Percentiles rank a stretch among this genome's conserved stretches.
phyloP scores from a whole-genome alignment of 331 rosid species.

The Pyracantha coccinea region DNA sequence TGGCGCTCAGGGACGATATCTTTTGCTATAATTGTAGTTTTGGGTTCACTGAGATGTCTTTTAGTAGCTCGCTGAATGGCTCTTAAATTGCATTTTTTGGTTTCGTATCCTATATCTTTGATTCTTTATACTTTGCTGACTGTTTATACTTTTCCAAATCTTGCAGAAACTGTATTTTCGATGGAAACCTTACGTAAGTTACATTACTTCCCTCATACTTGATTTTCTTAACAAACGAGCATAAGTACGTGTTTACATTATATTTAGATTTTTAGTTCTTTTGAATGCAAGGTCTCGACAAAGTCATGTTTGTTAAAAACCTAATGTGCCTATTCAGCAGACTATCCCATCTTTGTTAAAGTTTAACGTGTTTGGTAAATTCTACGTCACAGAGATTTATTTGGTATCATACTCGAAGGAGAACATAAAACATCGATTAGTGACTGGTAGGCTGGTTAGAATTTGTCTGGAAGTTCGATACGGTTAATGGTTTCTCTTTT shows the following conservation, averaged over 20 bases:
- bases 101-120: background rate
- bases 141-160: conserved; percentile 1
- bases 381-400: background rate
- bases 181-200: conserved; percentile 92
- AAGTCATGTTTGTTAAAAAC: background rate
- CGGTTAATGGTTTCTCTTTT: background rate
- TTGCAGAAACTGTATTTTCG: conserved; percentile 70
- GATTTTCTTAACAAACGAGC: background rate
- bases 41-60: background rate
- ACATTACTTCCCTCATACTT: background rate
- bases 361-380: background rate
- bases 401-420: background rate
- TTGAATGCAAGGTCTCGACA: background rate
- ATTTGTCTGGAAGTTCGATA: background rate
- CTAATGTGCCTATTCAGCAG: background rate
- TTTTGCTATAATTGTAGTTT: background rate
- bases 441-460: background rate
- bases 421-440: background rate
- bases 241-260: background rate
- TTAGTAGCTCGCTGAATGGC: background rate
- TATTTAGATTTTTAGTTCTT: background rate
- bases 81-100: background rate
- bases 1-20: background rate
- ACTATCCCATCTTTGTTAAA: background rate
- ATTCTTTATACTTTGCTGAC: conserved; percentile 29